phyloP scores from a whole-genome alignment of 129 eudicot genomes.

The Helichrysum umbraculigerum region DNA sequence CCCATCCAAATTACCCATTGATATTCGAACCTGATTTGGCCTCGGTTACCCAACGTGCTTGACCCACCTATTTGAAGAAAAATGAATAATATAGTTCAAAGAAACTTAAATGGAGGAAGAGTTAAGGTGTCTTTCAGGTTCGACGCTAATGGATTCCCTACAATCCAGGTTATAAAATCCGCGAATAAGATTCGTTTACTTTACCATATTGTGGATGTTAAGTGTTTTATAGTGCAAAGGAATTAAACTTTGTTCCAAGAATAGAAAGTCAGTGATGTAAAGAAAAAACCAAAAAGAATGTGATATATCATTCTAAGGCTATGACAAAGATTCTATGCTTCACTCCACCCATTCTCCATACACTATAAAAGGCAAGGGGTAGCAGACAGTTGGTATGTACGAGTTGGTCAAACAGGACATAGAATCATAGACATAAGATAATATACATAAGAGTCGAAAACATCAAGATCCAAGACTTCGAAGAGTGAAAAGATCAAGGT shows the following conservation, averaged over 20 bases:
- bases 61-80: not conserved
- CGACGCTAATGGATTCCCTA: constrained; percentile 53
- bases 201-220: constrained; percentile 59
- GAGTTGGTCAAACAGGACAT: constrained; percentile 35
- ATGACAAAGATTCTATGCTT: constrained; percentile 55
- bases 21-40: too few relatives aligned
- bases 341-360: constrained; percentile 24
- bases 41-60: too few relatives aligned
- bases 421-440: not conserved
- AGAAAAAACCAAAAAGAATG: constrained; percentile 45
- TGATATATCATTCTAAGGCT: constrained; percentile 36
- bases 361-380: constrained; percentile 47
- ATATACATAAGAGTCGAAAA: constrained; percentile 37
- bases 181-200: constrained; percentile 70
- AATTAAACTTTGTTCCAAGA: constrained; percentile 41
- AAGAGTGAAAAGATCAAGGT: constrained; percentile 32
- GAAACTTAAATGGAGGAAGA: constrained; percentile 35
- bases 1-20: not conserved
- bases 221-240: constrained; percentile 45
- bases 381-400: constrained; percentile 34
- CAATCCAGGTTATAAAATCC: constrained; percentile 41
- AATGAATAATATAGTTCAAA: constrained; percentile 23
- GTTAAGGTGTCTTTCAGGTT: constrained; percentile 35
- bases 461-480: constrained; percentile 22
- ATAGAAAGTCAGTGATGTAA: constrained; percentile 46